Evolutionary conservation across 805 yeast species (phyloP), one percentile per base, ranked within the genome.

Genomic region (Zygosaccharomyces bailii): DNA sequence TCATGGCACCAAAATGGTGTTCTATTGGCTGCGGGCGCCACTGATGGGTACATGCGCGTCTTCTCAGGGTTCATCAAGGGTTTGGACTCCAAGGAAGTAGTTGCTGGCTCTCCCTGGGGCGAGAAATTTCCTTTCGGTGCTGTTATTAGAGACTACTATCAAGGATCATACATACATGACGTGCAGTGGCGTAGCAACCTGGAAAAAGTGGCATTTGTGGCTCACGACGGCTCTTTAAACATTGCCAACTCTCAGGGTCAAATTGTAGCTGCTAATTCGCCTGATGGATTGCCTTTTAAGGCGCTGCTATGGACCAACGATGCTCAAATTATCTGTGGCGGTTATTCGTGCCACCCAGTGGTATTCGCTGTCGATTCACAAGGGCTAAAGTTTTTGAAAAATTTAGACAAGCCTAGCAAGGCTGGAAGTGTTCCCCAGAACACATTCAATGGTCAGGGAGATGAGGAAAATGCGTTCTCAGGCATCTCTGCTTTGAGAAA

Each of bases 1-100:
- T 82, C 82, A 52, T 90, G 99, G 99, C 97, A 93, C 65, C 90
- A 88, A 45, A 93, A 93, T 68, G 83, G 82, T 56, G 95, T 93
- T 18, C 72, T 93, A 48, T 72, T 93, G 51, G 93, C 95, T 2
- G 75, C 85, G 37, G 98, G 98, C 18, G 87, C 96, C 17, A 86
- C 96, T 5, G 97, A 91, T 62, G 96, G 96, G 20, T 95, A 84
- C 59, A 86, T 85, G 37, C 74, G 96, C 48, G 96, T 91, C 25
- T 88, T 90, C 55, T 84, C 95, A 11, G 87, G 95, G 6, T 93
- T 74, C 65, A 74, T 93, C 63, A 93, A 93, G 70, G 88, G 93
- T 4, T 75, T 91, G 52, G 99, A 93, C 60, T 69, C 76, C 32
- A 86, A 86, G 58, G 68, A 63, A 11, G 47, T 54, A 7, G 61